Evolutionary conservation across 1,139 yeast genomes (phyloP).

Genomic region (Arxiozyma bovina): DNA sequence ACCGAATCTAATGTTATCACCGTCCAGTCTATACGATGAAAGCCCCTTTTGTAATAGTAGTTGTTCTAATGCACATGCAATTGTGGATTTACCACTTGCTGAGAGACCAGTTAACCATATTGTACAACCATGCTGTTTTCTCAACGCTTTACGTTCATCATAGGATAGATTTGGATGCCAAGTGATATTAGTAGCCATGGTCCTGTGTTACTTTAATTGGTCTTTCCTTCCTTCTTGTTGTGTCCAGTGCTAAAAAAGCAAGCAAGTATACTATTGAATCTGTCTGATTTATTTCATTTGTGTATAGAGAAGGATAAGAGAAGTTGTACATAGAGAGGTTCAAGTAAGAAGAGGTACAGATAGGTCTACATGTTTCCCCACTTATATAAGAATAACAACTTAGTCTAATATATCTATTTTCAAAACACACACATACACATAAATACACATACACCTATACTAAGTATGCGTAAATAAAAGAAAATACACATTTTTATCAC

Average conservation of each 20-base stretch:
- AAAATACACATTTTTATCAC: no score
- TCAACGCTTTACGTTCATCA: constrained; percentile 60
- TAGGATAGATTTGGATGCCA: constrained; percentile 91
- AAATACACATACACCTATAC: no score
- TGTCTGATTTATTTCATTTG: no score
- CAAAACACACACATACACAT: no score
- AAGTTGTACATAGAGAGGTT: not conserved
- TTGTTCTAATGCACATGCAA: constrained; percentile 91
- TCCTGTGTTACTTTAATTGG: not conserved
- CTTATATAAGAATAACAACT: no score
- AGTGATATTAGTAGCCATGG: constrained; percentile 89
- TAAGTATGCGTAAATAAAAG: no score
- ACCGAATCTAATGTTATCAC: constrained; percentile 91
- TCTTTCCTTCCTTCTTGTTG: not conserved
- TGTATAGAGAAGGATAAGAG: no score
- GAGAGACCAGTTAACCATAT: constrained; percentile 93
- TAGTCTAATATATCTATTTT: no score
- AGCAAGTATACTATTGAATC: no score
- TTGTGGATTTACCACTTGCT: constrained; percentile 91
- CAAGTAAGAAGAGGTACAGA: not conserved
- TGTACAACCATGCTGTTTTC: constrained; percentile 81
- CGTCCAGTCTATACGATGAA: constrained; percentile 81
- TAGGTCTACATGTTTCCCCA: no score
- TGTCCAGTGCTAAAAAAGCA: no score
- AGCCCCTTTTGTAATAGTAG: constrained; percentile 56